Base-by-base conservation (phyloP, 306 rosid species). In the Corylus americana region DNA sequence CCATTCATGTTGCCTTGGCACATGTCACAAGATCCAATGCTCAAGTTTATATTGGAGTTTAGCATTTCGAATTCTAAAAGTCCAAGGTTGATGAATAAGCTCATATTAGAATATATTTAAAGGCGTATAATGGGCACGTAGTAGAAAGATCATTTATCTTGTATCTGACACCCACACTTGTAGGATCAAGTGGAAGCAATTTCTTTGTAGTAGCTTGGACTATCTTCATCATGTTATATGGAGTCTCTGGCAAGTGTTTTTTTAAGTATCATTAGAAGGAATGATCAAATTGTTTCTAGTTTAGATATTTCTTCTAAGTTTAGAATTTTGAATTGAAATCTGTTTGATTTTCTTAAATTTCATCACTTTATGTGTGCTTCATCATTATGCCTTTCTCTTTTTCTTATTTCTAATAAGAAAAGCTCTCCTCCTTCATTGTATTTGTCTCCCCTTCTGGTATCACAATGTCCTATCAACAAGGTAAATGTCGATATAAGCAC, bases 81-180 rank as follows among this genome's bases (percentile, higher is more conserved):
- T 31, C 66, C 66, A 58, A 20, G 48, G 70, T 64, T 31, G 70
- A 64, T 64, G 70, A 64, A 64, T 31, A 13, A 64, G 22, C n/a
- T 29, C 4, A 12, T 37, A 14, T 64, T 64, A 31, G 22, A 59
- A 9, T 25, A 25, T 11, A 53, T 0, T 53, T 20, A 58, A 22
- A 7, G 10, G 13, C 2, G 4, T 22, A 20, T 22, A 58, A 57
- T 57, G 11, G 22, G 35, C 29, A 58, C 66, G 0, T 25, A 59
- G 66, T 59, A 37, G 66, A 59, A 59, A 9, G 66, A 59, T 59
- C 27, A 59, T 22, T 42, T 42, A 42, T 42, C 45, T 42, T 42
- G 45, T 42, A 42, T 42, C 45, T 42, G 45, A 42, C 45, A 42
- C 45, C 45, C 45, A 42, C 68, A 12, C 39, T 29, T 27, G 68